Base-by-base conservation (phyloP, 371 early-diverging fungal genomes). In the Globomyces sp. region DNA sequence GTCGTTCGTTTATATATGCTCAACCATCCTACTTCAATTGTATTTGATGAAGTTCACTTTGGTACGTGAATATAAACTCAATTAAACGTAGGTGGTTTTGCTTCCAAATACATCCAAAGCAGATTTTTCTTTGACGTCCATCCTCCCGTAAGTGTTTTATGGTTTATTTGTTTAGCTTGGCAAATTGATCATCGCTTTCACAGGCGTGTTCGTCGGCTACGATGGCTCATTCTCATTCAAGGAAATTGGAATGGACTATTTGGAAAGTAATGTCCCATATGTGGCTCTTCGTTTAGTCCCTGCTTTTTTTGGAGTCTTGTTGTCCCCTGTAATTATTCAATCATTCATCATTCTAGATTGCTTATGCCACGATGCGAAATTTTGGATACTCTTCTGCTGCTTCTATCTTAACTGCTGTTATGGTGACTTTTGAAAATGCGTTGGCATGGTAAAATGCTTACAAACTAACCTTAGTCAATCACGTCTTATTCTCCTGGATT, bases 131-230 rank as follows among this genome's bases (percentile, higher is more conserved):
- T 82, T 78, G 82, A 82, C 66, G 82, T 82, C 10, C 82, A 82
- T 64, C 82, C 79, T 4, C 82, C 79, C n/a, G 73, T 75, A 52
- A 52, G 24, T 24, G 24, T 24, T 24, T 24, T 64, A 10, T n/a
- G 6, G 41, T 39, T 47, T 70, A 36, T 24, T 39, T 41, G 24
- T 24, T 3, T 48, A 72, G n/a, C 86, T 99, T 45, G 99, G 99
- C 50, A 99, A 99, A 79, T 90, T 99, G 77, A 77, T 99, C 46
- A 91, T 97, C n/a, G 98, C 94, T 1, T 80, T 96, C 9, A 88
- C 92, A 10, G 99, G 94, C 53, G 84, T 87, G 46, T 63, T 99
- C 8, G 90, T 90, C 37, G 94, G 94, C 2, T 99, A 93, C 71
- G 78, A 95, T 74, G 94, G 94, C 10, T 50, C 48, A 63, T 48